Conservation (phyloP, 108 stramenopile species). For the Discostella stelligeroides region DNA sequence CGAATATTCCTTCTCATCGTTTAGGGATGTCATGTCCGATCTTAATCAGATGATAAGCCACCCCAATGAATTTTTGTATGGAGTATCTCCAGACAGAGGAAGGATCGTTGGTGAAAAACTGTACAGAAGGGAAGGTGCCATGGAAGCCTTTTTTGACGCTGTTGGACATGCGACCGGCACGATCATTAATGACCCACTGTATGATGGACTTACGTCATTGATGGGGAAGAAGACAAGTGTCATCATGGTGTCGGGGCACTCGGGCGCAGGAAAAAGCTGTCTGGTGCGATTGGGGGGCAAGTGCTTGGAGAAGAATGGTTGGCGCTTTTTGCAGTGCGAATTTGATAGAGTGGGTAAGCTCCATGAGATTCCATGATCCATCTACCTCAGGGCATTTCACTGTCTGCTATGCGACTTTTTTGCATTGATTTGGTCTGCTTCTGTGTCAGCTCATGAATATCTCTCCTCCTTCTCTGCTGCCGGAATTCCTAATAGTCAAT, state of each 20-base stretch:
- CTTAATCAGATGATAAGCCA: conserved; percentile 27
- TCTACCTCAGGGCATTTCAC: too few relatives aligned
- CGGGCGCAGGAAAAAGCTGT: conserved; percentile 62
- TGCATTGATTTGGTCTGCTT: not conserved
- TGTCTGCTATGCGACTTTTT: too few relatives aligned
- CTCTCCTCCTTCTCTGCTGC: not conserved
- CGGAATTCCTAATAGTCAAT: not conserved
- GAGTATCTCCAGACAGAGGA: conserved; percentile 1
- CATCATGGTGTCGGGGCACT: conserved; percentile 50
- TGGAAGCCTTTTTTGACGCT: conserved; percentile 14
- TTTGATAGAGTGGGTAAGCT: conserved; percentile 16
- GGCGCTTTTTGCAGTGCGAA: conserved; percentile 23
- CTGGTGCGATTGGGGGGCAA: conserved; percentile 20
- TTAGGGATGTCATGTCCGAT: conserved; percentile 23
- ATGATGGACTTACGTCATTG: conserved; percentile 2
- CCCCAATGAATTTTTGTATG: conserved; percentile 22
- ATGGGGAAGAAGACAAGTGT: conserved; percentile 9
- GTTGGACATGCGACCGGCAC: not conserved
- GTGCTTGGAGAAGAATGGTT: conserved; percentile 14
- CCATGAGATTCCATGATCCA: too few relatives aligned
- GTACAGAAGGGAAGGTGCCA: conserved; percentile 20
- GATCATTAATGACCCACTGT: conserved; percentile 5
- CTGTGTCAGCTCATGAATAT: not conserved
- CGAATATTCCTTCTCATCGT: conserved; percentile 17
- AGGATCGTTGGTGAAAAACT: conserved; percentile 21